These are phyloP conservation scores for Kalaharituber pfeilii DNA, from an alignment of 2,329 filamentous ascomycete species.

Conservation along the genomic window DNA sequence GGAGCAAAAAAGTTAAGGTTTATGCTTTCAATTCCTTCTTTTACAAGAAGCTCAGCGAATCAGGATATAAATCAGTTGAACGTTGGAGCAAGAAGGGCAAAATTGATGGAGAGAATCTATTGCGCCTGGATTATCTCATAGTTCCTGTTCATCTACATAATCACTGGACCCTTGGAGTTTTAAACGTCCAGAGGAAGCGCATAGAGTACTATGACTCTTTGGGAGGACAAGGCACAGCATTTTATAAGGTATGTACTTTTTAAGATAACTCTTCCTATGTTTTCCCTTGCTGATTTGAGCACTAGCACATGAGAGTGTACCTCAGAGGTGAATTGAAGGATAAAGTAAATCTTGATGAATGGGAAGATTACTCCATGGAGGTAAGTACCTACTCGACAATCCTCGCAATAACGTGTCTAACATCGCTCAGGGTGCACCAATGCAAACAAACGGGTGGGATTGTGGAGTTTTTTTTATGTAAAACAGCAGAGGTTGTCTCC, in stretches of 20 bases:
- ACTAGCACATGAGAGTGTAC: slow-evolving; percentile 14
- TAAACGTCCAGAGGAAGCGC: slow-evolving; percentile 19
- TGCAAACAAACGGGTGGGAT: slow-evolving; percentile 18
- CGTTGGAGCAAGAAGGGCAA: slow-evolving; percentile 16
- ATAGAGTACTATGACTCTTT: slow-evolving; percentile 23
- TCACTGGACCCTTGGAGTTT: slow-evolving; percentile 21
- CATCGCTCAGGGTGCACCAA: slow-evolving; percentile 11
- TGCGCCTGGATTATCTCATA: slow-evolving; percentile 18
- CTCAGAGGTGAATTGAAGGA: slow-evolving; percentile 16
- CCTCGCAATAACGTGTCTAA: too few relatives aligned
- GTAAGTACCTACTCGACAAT: background rate
- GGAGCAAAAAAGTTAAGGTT: slow-evolving; percentile 6
- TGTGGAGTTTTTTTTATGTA: slow-evolving; percentile 21
- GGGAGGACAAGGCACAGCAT: slow-evolving; percentile 7
- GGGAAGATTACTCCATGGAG: slow-evolving; percentile 16
- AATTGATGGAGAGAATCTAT: slow-evolving; percentile 12
- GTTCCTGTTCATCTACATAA: slow-evolving; percentile 18
- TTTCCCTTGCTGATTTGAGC: background rate
- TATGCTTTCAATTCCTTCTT: slow-evolving; percentile 17
- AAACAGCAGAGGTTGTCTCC: slow-evolving; percentile 20
- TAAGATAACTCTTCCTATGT: too few relatives aligned
- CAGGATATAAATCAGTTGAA: slow-evolving; percentile 15
- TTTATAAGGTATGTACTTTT: slow-evolving; percentile 6
- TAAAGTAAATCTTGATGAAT: slow-evolving; percentile 14
- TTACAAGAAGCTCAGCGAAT: slow-evolving; percentile 7